phyloP scores from a whole-genome alignment of 768 basidiomycete genomes.

The Leccinellum rugosiceps region DNA sequence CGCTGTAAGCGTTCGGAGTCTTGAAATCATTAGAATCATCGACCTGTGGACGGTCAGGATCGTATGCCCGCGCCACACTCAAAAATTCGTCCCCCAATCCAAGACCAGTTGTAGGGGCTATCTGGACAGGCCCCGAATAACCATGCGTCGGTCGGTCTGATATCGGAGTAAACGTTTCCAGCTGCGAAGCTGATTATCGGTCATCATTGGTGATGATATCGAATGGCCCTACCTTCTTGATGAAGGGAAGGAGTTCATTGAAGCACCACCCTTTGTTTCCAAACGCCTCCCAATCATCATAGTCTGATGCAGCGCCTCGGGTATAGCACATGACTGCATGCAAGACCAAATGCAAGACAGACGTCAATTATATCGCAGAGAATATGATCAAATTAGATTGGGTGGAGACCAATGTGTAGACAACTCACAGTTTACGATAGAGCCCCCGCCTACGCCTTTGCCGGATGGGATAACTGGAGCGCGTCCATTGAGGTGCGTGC shows the following conservation, averaged over 20 bases:
- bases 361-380: too few species aligned
- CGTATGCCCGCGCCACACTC: slow-evolving; percentile 42
- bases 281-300: slow-evolving; percentile 54
- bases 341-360: too few species aligned
- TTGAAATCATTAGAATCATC: slow-evolving; percentile 29
- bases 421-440: slow-evolving; percentile 54
- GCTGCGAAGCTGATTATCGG: slow-evolving; percentile 33
- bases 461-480: slow-evolving; percentile 42
- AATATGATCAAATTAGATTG: neutral
- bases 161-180: slow-evolving; percentile 35
- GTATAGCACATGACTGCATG: slow-evolving; percentile 47
- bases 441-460: slow-evolving; percentile 59
- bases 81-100: slow-evolving; percentile 41
- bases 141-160: slow-evolving; percentile 36
- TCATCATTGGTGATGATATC: slow-evolving; percentile 33
- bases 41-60: slow-evolving; percentile 41
- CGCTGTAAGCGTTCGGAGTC: slow-evolving; percentile 23
- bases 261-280: slow-evolving; percentile 63
- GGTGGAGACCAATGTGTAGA: too few species aligned
- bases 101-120: slow-evolving; percentile 12
- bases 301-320: slow-evolving; percentile 60
- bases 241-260: slow-evolving; percentile 50
- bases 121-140: slow-evolving; percentile 29
- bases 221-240: slow-evolving; percentile 45
- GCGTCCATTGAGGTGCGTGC: slow-evolving; percentile 45